phyloP scores from a whole-genome alignment of 2,329 filamentous ascomycete species.

The Ophiocordyceps australis region DNA sequence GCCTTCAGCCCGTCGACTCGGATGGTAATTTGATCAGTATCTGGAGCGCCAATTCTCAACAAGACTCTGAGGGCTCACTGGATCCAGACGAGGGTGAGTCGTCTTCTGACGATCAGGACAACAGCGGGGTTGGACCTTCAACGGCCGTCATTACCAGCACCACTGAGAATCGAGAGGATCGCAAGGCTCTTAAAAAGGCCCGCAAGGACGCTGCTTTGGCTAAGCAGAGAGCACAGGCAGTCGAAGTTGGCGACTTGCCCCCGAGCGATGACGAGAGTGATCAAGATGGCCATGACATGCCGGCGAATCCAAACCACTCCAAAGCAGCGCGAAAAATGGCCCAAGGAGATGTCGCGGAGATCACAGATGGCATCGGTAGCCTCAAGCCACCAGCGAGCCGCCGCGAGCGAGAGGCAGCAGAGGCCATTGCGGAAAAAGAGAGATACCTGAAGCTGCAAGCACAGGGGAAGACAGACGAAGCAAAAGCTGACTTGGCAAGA shows the following conservation, averaged over 20 bases:
- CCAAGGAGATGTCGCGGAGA: conserved; percentile 24
- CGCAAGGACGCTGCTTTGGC: conserved; percentile 81
- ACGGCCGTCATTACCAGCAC: conserved; percentile 31
- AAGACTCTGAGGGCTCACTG: conserved; percentile 28
- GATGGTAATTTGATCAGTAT: conserved; percentile 82
- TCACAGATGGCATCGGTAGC: conserved; percentile 36
- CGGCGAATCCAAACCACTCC: conserved; percentile 83
- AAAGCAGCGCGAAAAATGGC: conserved; percentile 49
- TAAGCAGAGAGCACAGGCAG: conserved; percentile 48
- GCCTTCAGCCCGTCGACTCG: conserved; percentile 73
- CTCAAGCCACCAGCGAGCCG: conserved; percentile 26
- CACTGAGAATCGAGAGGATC: conserved; percentile 82
- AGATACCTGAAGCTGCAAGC: conserved; percentile 82
- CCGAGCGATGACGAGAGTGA: conserved; percentile 48
- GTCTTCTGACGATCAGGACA: conserved; percentile 31
- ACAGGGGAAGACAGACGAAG: conserved; percentile 92
- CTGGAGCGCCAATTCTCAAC: conserved; percentile 49
- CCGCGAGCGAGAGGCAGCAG: conserved; percentile 52
- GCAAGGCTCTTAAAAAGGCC: conserved; percentile 72
- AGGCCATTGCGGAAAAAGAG: conserved; percentile 79
- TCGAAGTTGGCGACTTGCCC: conserved; percentile 75
- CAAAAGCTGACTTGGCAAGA: conserved; percentile 72
- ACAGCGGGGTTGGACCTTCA: conserved; percentile 25
- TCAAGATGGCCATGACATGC: conserved; percentile 42
- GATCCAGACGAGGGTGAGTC: conserved; percentile 34